Evolutionary conservation across 352 stramenopile genomes (phyloP), one percentile per base, ranked within the genome.

Genomic region (Phytophthora podocarpi): DNA sequence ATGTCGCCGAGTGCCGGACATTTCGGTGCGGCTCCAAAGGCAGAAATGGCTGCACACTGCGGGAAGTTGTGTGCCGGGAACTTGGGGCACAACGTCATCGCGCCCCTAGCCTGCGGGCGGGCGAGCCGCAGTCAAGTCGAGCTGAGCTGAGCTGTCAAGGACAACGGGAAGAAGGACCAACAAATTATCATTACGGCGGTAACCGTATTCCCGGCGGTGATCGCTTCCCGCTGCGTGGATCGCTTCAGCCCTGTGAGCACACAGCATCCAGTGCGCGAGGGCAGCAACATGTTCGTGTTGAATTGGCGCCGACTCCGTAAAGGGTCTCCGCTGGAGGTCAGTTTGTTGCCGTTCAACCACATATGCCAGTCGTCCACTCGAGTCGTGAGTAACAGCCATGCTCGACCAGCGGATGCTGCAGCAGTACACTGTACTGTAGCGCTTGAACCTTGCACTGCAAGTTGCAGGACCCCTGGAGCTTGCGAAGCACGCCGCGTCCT

Each of bases 11-110:
- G 24, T 48, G 20, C 41, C 20, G 16, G 18, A 20, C 51, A 68
- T 72, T 72, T 68, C 57, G 64, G 57, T 67, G 64, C 46, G 57
- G 20, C 40, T 35, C 21, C 5, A 5, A 30, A 34, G 54, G 42
- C 46, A 31, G 48, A 42, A 64, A 52, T 41, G 57, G 37, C 52
- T 49, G 45, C 45, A 53, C 50, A 28, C 43, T 59, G 57, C 64
- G 64, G 64, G 64, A 72, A 72, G 58, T 59, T 36, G 64, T 72
- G 57, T 68, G 57, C 50, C 57, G 48, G 43, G 47, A 62, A 28
- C 40, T 60, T 20, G 39, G 26, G 41, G 18, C 32, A 36, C 36
- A 64, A 50, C 52, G 54, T 70, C 48, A 65, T 56, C 45, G 46
- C 32, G 16, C 32, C n/a, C n/a, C n/a, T n/a, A n/a, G n/a, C n/a